phyloP scores from a whole-genome alignment of 768 basidiomycete species.

The Lyophyllum shimeji region DNA sequence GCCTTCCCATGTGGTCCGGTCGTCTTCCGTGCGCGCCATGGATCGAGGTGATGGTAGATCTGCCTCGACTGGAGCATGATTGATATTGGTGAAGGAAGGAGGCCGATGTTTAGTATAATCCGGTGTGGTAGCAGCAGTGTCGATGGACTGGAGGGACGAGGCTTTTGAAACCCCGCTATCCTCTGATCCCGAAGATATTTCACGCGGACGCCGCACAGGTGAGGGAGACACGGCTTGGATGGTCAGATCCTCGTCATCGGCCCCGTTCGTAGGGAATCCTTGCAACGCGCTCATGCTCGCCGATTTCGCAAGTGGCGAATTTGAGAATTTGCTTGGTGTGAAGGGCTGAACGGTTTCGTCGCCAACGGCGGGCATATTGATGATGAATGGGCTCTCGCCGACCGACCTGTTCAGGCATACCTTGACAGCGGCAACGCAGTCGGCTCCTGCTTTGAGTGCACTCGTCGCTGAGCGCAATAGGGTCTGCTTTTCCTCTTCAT shows the following conservation, averaged over 20 bases:
- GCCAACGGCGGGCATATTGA: constrained; percentile 56
- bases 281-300: constrained; percentile 36
- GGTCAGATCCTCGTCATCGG: constrained; percentile 61
- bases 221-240: constrained; percentile 48
- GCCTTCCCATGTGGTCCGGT: constrained; percentile 62
- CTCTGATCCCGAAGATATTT: constrained; percentile 51
- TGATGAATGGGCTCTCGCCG: constrained; percentile 62
- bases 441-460: constrained; percentile 83
- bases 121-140: constrained; percentile 49
- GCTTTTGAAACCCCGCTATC: constrained; percentile 49
- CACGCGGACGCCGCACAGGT: constrained; percentile 28
- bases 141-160: constrained; percentile 44
- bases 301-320: constrained; percentile 31
- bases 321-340: constrained; percentile 49
- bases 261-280: constrained; percentile 34
- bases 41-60: constrained; percentile 56
- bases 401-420: constrained; percentile 69
- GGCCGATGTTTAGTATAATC: constrained; percentile 40
- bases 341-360: constrained; percentile 44
- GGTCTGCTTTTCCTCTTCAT: constrained; percentile 80
- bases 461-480: constrained; percentile 85
- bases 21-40: constrained; percentile 47
- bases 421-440: constrained; percentile 86
- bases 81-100: constrained; percentile 26
- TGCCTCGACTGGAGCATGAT: constrained; percentile 34